These are phyloP conservation scores for Psophocarpus tetragonolobus DNA, from an alignment of 306 rosid genomes.

Conservation along the genomic window DNA sequence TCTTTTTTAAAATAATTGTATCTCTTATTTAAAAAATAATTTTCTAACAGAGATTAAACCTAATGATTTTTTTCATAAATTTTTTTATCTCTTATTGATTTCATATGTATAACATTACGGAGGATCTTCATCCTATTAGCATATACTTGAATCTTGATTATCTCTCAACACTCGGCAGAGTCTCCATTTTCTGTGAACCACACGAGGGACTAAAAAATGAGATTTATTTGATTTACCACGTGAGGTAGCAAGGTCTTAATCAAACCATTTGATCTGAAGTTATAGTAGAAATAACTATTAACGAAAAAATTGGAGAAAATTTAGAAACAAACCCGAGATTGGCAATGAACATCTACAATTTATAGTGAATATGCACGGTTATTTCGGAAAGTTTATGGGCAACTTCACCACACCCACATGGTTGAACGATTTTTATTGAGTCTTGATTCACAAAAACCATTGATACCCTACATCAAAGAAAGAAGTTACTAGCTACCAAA, in stretches of 20 bases:
- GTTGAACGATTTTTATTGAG: conserved; percentile 51
- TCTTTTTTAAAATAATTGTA: too few relatives aligned
- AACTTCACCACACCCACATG: conserved; percentile 29
- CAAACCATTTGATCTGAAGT: neutral
- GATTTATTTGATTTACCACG: neutral
- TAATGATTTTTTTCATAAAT: too few relatives aligned
- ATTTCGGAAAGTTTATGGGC: conserved; percentile 24
- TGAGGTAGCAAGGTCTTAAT: neutral
- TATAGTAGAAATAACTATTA: neutral
- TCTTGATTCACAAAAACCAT: conserved; percentile 28
- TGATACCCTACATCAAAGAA: conserved; percentile 43
- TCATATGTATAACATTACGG: too few relatives aligned
- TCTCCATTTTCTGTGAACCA: too few relatives aligned
- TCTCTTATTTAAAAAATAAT: neutral
- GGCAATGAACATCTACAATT: neutral
- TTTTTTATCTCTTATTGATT: too few relatives aligned
- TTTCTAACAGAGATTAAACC: too few relatives aligned
- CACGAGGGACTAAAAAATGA: neutral
- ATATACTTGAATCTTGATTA: too few relatives aligned
- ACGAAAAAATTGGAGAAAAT: neutral
- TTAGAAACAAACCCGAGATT: neutral
- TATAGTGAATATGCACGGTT: conserved; percentile 12
- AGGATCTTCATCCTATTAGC: too few relatives aligned
- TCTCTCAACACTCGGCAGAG: too few relatives aligned
- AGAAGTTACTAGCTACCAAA: conserved; percentile 40